Base-by-base conservation (phyloP, 2,329 filamentous ascomycete species). In the Cladosporium sp. region DNA sequence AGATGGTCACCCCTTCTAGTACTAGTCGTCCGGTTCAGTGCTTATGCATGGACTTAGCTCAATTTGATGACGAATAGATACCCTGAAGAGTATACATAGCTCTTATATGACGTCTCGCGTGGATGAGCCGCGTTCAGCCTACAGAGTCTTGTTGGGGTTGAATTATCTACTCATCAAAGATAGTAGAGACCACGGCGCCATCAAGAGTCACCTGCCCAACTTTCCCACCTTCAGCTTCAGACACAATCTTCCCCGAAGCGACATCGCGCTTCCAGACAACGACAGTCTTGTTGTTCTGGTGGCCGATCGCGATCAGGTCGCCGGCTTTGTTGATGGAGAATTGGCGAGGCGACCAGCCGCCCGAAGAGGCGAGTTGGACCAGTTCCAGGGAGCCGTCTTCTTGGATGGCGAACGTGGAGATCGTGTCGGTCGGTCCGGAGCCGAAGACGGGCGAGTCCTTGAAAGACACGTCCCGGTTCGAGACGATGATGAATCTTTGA, bases 311-410 rank as follows among this genome's bases (percentile, higher is more conserved):
- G 4, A 92, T 78, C 66, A 89, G 77, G 64, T 83, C 82, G 0
- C 89, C 90, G 12, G 83, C 84, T 67, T 81, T 82, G 75, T 89
- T 92, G 65, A 91, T 78, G 58, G 83, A 84, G 75, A 91, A 90
- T 44, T 90, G 88, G 26, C 91, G 83, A 0, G 91, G 90, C 63
- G 83, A 84, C 10, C 79, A 76, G 2, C 91, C 91, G 57, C 88
- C 88, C 0, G 87, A 84, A 0, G 89, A 81, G 14, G 83, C 83
- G 31, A 87, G 80, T 70, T 89, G 84, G 2, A 86, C 74, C 64
- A 86, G 82, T 0, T 72, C 77, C 29, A 92, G 80, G 1, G 77
- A 79, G 5, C 89, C 89, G 18, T 83, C 84, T n/a, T 73, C 5
- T 46, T 46, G 40, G n/a, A 46, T 46, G n/a, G 40, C 40, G 10